Evolutionary conservation across 75 land plant species (phyloP).

Genomic region (Cryptomeria japonica): DNA sequence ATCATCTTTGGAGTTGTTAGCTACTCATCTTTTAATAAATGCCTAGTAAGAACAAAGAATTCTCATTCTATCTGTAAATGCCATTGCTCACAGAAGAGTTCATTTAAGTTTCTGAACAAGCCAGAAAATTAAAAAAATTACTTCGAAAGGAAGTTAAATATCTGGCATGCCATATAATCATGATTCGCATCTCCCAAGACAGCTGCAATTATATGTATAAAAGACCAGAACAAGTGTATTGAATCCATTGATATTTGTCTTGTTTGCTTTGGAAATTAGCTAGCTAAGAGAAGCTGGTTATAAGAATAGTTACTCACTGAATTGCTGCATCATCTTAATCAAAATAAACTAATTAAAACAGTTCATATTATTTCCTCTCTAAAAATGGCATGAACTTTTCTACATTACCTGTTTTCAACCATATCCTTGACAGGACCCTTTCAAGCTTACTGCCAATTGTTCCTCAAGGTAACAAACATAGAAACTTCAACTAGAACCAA

Average conservation of each 20-base stretch:
- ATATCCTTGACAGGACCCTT: background rate
- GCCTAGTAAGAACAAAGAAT: background rate
- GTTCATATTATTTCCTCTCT: background rate
- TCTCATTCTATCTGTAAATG: background rate
- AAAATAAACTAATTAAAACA: too few species aligned
- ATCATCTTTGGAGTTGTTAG: background rate
- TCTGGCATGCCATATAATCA: too few species aligned
- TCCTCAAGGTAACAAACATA: background rate
- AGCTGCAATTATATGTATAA: background rate
- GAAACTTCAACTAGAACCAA: background rate
- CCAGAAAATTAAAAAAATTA: too few species aligned
- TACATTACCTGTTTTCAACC: background rate
- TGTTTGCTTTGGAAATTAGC: background rate
- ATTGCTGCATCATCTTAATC: background rate
- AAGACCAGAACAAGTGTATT: background rate
- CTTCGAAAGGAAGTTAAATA: too few species aligned
- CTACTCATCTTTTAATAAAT: background rate
- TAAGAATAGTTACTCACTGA: background rate
- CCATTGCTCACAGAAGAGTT: background rate
- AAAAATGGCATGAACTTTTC: background rate
- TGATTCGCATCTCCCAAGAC: background rate
- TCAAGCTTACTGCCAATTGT: background rate
- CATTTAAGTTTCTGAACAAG: too few species aligned
- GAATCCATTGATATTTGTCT: background rate
- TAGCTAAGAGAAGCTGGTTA: background rate